These are phyloP conservation scores for Erigeron canadensis DNA, from an alignment of 129 eudicot genomes.

Conservation along the genomic window DNA sequence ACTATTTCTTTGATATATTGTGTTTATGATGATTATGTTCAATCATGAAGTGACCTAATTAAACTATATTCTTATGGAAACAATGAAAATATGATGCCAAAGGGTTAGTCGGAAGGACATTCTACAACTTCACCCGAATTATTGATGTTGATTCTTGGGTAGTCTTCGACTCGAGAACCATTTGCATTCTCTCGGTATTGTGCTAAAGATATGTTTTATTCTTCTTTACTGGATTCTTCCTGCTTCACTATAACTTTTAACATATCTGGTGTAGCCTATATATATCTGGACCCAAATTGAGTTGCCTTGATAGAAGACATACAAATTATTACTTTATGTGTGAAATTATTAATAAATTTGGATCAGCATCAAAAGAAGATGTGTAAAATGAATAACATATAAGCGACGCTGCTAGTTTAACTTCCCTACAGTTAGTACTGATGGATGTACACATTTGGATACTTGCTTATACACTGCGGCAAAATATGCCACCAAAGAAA, in stretches of 20 bases:
- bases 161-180: slow-evolving; percentile 13
- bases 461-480: too few relatives aligned
- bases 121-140: slow-evolving; percentile 25
- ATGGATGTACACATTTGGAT: too few relatives aligned
- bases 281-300: too few relatives aligned
- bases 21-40: background rate
- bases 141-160: background rate
- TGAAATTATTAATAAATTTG: too few relatives aligned
- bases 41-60: slow-evolving; percentile 11
- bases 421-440: too few relatives aligned
- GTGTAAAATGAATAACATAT: too few relatives aligned
- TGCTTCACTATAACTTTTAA: slow-evolving; percentile 15
- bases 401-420: too few relatives aligned
- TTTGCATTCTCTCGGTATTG: slow-evolving; percentile 22
- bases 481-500: too few relatives aligned
- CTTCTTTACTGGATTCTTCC: slow-evolving; percentile 29
- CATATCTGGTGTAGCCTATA: too few relatives aligned
- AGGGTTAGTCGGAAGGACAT: slow-evolving; percentile 26
- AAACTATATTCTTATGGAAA: background rate
- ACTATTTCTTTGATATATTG: background rate
- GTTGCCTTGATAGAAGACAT: too few relatives aligned
- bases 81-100: slow-evolving; percentile 1
- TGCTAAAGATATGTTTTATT: slow-evolving; percentile 22
- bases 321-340: too few relatives aligned
- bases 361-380: too few relatives aligned